phyloP scores from a whole-genome alignment of 768 basidiomycete species.

The Lactarius sp. region DNA sequence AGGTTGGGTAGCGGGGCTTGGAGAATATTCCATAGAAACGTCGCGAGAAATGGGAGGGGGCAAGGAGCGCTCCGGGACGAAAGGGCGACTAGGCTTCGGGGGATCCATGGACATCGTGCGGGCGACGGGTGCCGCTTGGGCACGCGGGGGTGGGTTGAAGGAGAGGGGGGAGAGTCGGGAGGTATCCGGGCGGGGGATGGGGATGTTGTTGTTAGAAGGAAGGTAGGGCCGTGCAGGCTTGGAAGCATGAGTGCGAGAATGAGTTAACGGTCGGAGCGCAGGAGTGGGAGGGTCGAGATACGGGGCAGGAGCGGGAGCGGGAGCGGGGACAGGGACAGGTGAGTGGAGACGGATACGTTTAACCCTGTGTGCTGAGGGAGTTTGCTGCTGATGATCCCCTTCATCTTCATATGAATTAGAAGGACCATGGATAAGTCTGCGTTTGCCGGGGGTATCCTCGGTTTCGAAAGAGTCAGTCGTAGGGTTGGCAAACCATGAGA shows the following conservation, averaged over 20 bases:
- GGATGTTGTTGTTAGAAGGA: slow-evolving; percentile 18
- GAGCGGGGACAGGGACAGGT: slow-evolving; percentile 6
- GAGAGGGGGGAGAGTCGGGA: slow-evolving; percentile 16
- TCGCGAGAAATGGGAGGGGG: slow-evolving; percentile 37
- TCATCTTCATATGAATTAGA: slow-evolving; percentile 16
- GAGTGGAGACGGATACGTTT: slow-evolving; percentile 32
- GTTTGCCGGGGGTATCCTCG: slow-evolving; percentile 34
- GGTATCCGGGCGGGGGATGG: slow-evolving; percentile 24
- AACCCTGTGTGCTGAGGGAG: slow-evolving; percentile 8
- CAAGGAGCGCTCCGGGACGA: slow-evolving; percentile 25
- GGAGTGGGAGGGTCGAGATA: slow-evolving; percentile 26
- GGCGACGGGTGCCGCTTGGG: slow-evolving; percentile 27
- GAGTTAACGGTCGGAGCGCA: slow-evolving; percentile 9
- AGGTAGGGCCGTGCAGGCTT: slow-evolving; percentile 15
- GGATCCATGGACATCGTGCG: slow-evolving; percentile 78
- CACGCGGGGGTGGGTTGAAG: slow-evolving; percentile 1
- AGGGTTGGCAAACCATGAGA: slow-evolving; percentile 32
- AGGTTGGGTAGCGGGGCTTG: slow-evolving; percentile 30
- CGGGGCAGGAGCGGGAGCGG: neutral
- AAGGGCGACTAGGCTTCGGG: slow-evolving; percentile 27
- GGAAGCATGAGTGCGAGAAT: slow-evolving; percentile 13
- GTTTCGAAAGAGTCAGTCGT: slow-evolving; percentile 27
- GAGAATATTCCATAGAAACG: slow-evolving; percentile 40
- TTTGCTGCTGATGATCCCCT: slow-evolving; percentile 24
- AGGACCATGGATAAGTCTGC: slow-evolving; percentile 26